Evolutionary conservation across 2,329 filamentous ascomycete genomes (phyloP).

Genomic region (Lachnellula hyalina): DNA sequence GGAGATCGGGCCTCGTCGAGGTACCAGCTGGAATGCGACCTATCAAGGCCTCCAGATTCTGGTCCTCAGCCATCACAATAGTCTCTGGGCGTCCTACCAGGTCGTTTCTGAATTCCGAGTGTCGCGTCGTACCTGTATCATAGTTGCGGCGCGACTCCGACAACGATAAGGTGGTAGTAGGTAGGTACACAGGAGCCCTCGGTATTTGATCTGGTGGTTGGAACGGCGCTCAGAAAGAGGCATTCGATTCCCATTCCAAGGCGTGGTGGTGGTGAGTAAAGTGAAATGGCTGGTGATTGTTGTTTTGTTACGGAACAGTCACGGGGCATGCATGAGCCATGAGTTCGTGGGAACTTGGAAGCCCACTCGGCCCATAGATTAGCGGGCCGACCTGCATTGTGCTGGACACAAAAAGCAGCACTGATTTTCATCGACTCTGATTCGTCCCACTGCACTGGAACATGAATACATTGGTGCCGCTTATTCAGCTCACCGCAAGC

Average conservation of each 20-base stretch:
- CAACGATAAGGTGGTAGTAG: conserved; percentile 3
- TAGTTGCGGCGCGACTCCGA: conserved; percentile 15
- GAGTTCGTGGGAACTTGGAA: background rate
- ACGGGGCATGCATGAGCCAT: background rate
- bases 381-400: background rate
- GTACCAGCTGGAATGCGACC: conserved; percentile 23
- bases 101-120: conserved; percentile 11
- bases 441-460: no score
- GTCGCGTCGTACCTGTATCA: conserved; percentile 17
- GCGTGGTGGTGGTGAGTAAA: background rate
- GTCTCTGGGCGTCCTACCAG: conserved; percentile 7
- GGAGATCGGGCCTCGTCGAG: conserved; percentile 17
- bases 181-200: background rate
- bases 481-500: background rate
- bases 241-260: background rate
- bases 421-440: no score
- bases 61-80: conserved; percentile 12
- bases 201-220: no score
- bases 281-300: background rate
- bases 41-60: conserved; percentile 22
- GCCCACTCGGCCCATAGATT: background rate
- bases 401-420: background rate
- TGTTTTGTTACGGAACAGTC: background rate
- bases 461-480: background rate
- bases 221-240: no score